phyloP scores from a whole-genome alignment of 2,329 filamentous ascomycete genomes.

The Gnomoniopsis sp. region DNA sequence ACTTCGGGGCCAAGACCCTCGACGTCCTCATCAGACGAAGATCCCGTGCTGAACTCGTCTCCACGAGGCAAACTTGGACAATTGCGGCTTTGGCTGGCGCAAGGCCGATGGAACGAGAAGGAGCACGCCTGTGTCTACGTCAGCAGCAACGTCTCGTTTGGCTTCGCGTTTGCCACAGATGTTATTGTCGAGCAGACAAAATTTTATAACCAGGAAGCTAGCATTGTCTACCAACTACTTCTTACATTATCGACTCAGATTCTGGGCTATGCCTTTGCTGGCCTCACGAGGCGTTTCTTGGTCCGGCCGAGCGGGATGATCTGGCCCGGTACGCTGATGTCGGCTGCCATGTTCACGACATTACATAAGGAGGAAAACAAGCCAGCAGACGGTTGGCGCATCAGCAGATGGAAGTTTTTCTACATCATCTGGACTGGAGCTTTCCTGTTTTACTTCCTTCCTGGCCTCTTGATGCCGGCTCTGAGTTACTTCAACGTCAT shows the following conservation, averaged over 20 bases:
- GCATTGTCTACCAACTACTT: slow-evolving; percentile 74
- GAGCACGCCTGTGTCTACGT: slow-evolving; percentile 88
- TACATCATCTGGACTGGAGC: slow-evolving; percentile 66
- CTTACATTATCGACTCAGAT: slow-evolving; percentile 85
- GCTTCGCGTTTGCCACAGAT: slow-evolving; percentile 85
- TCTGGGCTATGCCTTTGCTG: slow-evolving; percentile 81
- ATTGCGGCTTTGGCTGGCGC: slow-evolving; percentile 70
- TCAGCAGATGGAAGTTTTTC: slow-evolving; percentile 83
- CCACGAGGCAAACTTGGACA: slow-evolving; percentile 31
- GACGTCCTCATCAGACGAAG: slow-evolving; percentile 12
- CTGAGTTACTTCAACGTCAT: slow-evolving; percentile 86
- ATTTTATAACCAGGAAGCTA: slow-evolving; percentile 80
- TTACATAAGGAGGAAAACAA: slow-evolving; percentile 83
- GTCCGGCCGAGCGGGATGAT: slow-evolving; percentile 87
- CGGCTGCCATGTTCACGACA: slow-evolving; percentile 83
- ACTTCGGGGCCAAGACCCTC: slow-evolving; percentile 19
- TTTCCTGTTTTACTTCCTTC: slow-evolving; percentile 81
- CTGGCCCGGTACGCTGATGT: slow-evolving; percentile 86
- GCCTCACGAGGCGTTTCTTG: slow-evolving; percentile 74
- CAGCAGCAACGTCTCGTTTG: slow-evolving; percentile 85
- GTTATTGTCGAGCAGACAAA: slow-evolving; percentile 87
- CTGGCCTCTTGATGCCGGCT: slow-evolving; percentile 76
- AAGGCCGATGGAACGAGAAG: slow-evolving; percentile 83
- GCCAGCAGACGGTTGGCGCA: slow-evolving; percentile 75
- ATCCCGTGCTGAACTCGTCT: slow-evolving; percentile 3